Evolutionary conservation across 495 filamentous ascomycete genomes (phyloP).

Genomic region (Talaromyces liani): DNA sequence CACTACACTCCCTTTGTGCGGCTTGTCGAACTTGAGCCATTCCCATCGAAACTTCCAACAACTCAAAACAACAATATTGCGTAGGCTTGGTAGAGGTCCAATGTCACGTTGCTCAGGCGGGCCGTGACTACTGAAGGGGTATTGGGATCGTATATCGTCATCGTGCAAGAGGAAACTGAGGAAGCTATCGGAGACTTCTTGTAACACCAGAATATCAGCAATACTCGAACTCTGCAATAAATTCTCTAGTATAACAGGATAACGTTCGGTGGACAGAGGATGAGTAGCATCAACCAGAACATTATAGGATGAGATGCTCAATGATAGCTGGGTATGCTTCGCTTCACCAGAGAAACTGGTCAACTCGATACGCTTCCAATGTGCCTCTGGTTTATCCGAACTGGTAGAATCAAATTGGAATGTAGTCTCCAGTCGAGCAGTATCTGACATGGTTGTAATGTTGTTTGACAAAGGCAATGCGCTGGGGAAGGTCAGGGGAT

Average conservation of each 20-base stretch:
- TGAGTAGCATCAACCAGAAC: slow-evolving; percentile 45
- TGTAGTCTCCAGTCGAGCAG: not conserved
- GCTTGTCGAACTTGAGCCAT: slow-evolving; percentile 32
- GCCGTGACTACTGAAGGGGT: slow-evolving; percentile 43
- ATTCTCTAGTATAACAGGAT: slow-evolving; percentile 39
- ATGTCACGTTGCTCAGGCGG: slow-evolving; percentile 39
- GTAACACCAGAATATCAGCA: slow-evolving; percentile 44
- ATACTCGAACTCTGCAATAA: slow-evolving; percentile 26
- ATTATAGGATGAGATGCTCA: slow-evolving; percentile 48
- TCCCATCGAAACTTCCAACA: slow-evolving; percentile 42
- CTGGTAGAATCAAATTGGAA: not conserved
- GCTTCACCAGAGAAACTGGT: not conserved
- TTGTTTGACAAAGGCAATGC: not conserved
- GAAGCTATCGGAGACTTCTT: slow-evolving; percentile 53
- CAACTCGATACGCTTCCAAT: not conserved
- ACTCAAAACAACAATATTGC: slow-evolving; percentile 48
- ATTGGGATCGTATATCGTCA: slow-evolving; percentile 31
- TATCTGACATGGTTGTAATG: not conserved
- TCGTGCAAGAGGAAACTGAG: slow-evolving; percentile 41
- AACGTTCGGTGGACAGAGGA: slow-evolving; percentile 37
- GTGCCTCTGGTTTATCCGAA: not conserved
- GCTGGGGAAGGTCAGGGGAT: not conserved
- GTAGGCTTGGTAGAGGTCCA: slow-evolving; percentile 41
- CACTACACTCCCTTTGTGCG: slow-evolving; percentile 46
- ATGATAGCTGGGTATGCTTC: slow-evolving; percentile 9